phyloP scores from a whole-genome alignment of 345 rosid genomes.

The Boechera divaricarpa region DNA sequence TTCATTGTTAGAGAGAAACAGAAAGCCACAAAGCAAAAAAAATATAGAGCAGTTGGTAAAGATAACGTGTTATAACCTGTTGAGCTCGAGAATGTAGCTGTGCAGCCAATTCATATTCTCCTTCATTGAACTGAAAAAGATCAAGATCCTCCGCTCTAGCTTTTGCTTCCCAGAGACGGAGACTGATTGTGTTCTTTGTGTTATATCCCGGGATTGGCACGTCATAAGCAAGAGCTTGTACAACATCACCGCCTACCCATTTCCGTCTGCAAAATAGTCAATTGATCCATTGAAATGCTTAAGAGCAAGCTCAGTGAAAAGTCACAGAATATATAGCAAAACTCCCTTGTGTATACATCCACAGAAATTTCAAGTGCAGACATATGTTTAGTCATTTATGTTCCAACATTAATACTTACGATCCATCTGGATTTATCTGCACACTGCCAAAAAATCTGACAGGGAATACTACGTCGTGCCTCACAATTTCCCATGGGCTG shows the following conservation, averaged over 20 bases:
- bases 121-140: constrained; percentile 91
- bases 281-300: constrained; percentile 27
- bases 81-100: constrained; percentile 84
- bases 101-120: constrained; percentile 91
- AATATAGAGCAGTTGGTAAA: constrained; percentile 22
- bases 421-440: constrained; percentile 76
- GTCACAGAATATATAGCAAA: background rate
- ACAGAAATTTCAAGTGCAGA: background rate
- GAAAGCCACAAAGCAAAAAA: constrained; percentile 14
- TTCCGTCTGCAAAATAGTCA: constrained; percentile 62
- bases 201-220: constrained; percentile 95
- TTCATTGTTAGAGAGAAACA: constrained; percentile 12
- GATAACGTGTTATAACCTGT: constrained; percentile 53
- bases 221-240: constrained; percentile 94
- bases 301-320: constrained; percentile 13
- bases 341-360: background rate
- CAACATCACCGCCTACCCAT: constrained; percentile 87
- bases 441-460: constrained; percentile 88
- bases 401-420: constrained; percentile 57
- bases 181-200: constrained; percentile 94
- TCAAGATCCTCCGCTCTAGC: constrained; percentile 75
- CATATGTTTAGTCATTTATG: constrained; percentile 26
- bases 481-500: constrained; percentile 98
- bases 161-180: constrained; percentile 98
- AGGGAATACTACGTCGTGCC: constrained; percentile 89